These are phyloP conservation scores for Linnemannia exigua DNA, from an alignment of 192 early-diverging fungal species.

Conservation along the genomic window DNA sequence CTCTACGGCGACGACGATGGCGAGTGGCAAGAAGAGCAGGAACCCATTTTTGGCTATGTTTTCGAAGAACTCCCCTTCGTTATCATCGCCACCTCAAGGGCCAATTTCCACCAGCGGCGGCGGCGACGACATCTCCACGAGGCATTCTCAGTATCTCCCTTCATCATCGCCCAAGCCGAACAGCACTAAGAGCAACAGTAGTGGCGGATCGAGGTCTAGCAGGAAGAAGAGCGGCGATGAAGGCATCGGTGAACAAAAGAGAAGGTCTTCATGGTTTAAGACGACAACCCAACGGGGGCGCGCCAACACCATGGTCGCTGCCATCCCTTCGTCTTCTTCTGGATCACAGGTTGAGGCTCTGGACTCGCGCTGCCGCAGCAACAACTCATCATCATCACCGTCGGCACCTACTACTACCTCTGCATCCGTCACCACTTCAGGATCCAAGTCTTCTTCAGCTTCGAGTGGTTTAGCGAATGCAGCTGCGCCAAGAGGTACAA, in stretches of 20 bases:
- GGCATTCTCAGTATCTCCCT: not conserved
- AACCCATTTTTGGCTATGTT: constrained; percentile 35
- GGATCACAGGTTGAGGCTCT: not conserved
- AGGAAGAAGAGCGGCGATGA: not conserved
- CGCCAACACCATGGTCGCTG: not conserved
- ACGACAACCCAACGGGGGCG: not conserved
- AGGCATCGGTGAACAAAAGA: not conserved
- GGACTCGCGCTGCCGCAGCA: too few relatives aligned
- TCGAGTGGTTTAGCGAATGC: not conserved
- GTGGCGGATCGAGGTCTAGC: not conserved
- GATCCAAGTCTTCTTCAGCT: not conserved
- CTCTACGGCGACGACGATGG: not conserved
- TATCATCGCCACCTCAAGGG: not conserved
- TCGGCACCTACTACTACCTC: not conserved
- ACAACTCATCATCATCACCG: not conserved
- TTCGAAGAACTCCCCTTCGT: not conserved
- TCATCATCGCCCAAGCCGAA: not conserved
- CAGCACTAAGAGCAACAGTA: not conserved
- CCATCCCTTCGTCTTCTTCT: not conserved
- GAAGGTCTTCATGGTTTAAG: not conserved
- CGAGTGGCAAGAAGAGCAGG: constrained; percentile 7
- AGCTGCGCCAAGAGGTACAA: not conserved
- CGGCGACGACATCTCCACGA: not conserved
- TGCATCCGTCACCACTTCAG: not conserved
- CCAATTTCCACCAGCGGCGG: not conserved